A percentile compares a stretch with the other conserved stretches of the same genome.
These are phyloP conservation scores for Fremontodendron californicum DNA, from an alignment of 345 rosid genomes.

Conservation along the genomic window DNA sequence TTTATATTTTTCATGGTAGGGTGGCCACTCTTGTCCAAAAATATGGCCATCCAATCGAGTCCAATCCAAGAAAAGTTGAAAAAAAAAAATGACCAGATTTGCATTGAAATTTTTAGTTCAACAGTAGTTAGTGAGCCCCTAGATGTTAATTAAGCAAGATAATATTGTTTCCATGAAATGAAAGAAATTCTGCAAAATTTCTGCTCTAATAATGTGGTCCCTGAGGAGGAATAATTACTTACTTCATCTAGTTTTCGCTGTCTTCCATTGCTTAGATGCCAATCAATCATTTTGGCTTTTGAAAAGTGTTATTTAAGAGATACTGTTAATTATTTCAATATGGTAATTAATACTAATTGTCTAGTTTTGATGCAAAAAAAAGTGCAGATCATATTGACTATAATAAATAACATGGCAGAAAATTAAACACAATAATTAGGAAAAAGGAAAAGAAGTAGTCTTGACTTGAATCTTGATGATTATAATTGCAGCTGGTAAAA, in stretches of 20 bases:
- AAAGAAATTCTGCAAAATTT: not conserved
- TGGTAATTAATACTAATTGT: not conserved
- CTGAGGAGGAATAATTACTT: not conserved
- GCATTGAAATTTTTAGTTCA: not conserved
- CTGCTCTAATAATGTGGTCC: not conserved
- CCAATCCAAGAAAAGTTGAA: not conserved
- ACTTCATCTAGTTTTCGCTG: not conserved
- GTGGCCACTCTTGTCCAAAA: conserved; percentile 15
- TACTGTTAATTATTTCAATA: not conserved
- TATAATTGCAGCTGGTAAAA: not conserved
- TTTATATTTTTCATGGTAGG: not conserved
- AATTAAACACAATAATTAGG: not conserved
- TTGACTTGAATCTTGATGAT: not conserved
- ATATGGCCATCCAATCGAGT: conserved; percentile 11
- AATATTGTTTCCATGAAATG: not conserved
- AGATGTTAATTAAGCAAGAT: not conserved
- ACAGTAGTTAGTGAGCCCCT: not conserved
- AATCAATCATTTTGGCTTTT: not conserved
- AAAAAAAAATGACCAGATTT: not conserved
- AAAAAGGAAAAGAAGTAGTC: not conserved
- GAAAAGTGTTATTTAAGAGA: not conserved
- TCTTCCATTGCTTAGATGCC: conserved; percentile 5
- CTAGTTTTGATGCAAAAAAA: not conserved
- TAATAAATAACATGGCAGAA: not conserved
- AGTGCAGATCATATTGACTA: not conserved